Base-by-base conservation (phyloP, 2,329 filamentous ascomycete species). In the Massarina eburnea region DNA sequence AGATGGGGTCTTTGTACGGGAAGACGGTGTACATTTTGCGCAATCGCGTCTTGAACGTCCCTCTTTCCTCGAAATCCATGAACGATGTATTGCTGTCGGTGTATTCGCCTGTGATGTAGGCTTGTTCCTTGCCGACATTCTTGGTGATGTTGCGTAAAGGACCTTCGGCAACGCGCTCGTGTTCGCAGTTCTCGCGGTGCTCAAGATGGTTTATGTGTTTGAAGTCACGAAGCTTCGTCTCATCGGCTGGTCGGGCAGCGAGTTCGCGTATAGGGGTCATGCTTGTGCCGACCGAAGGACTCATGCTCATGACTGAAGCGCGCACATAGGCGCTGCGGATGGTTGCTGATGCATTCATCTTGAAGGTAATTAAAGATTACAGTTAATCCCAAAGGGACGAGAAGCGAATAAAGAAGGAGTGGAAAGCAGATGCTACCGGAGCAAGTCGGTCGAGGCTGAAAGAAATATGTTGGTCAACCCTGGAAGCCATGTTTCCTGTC, bases 271-370 rank as follows among this genome's bases (percentile, higher is more conserved):
- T 44, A 15, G 43, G 30, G 27, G 29, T 36, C 34, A 24, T 40
- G 12, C 39, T 21, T 2, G 24, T 19, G 21, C 22, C 19, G 19
- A 46, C n/a, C n/a, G 44, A 41, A 17, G 51, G 46, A 6, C 51
- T 46, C 22, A 55, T 53, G 46, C 48, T 54, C 41, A 57, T 53
- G 33, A 55, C 46, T 21, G 57, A 55, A 32, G 55, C 52, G 22
- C 59, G 58, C 34, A 65, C 55, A 21, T 63, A 62, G 21, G 55
- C 57, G 2, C 54, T 58, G 22, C 61, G 53, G 33, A 63, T 62
- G 4, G 60, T 57, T 21, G 61, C 60, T 27, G 61, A 65, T 37
- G 60, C 61, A 29, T 65, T 63, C 61, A 65, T 65, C n/a, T 19
- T 49, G 33, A 34, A 27, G 33, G 20, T 26, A 43, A 39, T 52